Base-by-base conservation (phyloP, 495 filamentous ascomycete species). In the Xylaria cubensis region DNA sequence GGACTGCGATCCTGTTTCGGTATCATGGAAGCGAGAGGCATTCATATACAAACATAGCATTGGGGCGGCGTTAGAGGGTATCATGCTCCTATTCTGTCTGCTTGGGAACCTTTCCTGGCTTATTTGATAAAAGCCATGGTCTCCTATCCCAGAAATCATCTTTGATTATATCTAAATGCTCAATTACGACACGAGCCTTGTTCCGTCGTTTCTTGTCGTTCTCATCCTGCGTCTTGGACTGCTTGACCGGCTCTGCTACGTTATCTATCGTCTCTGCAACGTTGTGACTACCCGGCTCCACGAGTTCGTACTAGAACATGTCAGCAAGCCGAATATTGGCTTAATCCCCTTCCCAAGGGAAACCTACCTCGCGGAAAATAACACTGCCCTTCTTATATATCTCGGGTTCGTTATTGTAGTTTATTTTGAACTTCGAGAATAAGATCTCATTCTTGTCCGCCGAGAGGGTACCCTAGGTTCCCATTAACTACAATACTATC, bases 361-460 rank as follows among this genome's bases (percentile, higher is more conserved):
- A 24, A 75, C 87, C 82, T 82, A 95, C 93, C 82, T 95, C 92
- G 72, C 96, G 89, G 77, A 93, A 96, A 9, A 97, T 76, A 1
- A 97, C 91, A 69, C 92, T 98, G 10, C 96, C 96, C 80, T 98
- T 99, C 82, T 91, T 96, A 79, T 90, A 97, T 4, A 96, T 94
- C 59, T 97, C 94, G 0, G 89, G 88, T 80, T 98, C 96, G 74
- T 97, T 94, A 81, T 98, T 98, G 83, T 99, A 99, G 78, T 99
- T 99, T 74, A 98, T 95, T 3, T 89, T 87, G 79, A 97, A 98
- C 42, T 87, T 87, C 12, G 91, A 93, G 80, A 96, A 99, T 3
- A 99, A 86, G 41, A 99, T 95, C 82, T 99, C 96, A 70, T 99
- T 96, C 84, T 99, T 99, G 74, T 97, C 94, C 4, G 89, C 84